Conservation (phyloP, 139 green algal species). For the Ulvella scutata region DNA sequence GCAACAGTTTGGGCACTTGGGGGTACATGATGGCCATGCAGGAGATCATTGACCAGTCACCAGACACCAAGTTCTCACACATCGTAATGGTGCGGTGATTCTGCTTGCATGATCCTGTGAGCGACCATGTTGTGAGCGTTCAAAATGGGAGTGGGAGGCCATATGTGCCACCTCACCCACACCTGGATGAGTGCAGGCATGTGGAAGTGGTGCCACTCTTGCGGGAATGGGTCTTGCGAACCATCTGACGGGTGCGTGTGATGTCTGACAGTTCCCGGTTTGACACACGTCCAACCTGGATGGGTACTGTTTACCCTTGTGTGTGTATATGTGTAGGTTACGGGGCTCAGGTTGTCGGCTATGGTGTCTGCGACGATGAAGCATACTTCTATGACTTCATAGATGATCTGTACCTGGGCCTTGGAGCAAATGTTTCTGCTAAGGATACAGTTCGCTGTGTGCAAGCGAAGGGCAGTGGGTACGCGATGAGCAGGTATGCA, state of each 20-base stretch:
- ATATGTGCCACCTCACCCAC: too few relatives aligned
- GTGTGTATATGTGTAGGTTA: not conserved
- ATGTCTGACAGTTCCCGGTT: too few relatives aligned
- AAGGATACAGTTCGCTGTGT: slow-evolving; percentile 5
- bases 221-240: slow-evolving; percentile 66
- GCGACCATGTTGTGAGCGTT: too few relatives aligned
- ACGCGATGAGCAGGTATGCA: slow-evolving; percentile 58
- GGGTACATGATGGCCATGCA: slow-evolving; percentile 65
- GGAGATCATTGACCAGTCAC: slow-evolving; percentile 60
- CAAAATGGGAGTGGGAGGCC: too few relatives aligned
- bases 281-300: too few relatives aligned
- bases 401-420: slow-evolving; percentile 38
- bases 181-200: too few relatives aligned
- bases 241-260: slow-evolving; percentile 41
- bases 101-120: too few relatives aligned
- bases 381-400: slow-evolving; percentile 79
- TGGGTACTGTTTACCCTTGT: slow-evolving; percentile 43
- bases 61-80: slow-evolving; percentile 34
- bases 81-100: slow-evolving; percentile 29
- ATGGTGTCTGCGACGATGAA: slow-evolving; percentile 58
- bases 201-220: slow-evolving; percentile 74
- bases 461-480: slow-evolving; percentile 70
- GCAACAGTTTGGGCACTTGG: slow-evolving; percentile 66
- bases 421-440: slow-evolving; percentile 18
- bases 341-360: not conserved